Evolutionary conservation across 2,329 filamentous ascomycete genomes (phyloP), one percentile per base, ranked within the genome.

Genomic region (Ascochyta clinopodiicola): DNA sequence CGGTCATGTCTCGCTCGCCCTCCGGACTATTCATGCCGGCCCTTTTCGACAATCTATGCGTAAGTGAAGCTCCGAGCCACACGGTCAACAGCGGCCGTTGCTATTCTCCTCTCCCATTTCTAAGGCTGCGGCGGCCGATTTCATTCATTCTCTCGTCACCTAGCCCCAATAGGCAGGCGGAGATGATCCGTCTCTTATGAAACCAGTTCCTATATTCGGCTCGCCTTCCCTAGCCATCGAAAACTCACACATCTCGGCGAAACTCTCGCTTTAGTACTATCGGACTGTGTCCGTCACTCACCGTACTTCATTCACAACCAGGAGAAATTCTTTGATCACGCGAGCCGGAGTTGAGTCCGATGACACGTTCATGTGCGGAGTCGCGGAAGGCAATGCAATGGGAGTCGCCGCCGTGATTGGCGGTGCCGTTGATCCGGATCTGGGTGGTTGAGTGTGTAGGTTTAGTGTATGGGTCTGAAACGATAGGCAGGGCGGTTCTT

Each of bases 321-420:
- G 8, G 25, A 46, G 10, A n/a, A 25, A 21, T 32, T 27, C 24
- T 40, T 43, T 38, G 31, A 35, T 48, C 44, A 39, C 27, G 39
- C 51, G 27, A 39, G 39, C 21, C 51, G 44, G 44, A 44, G 27
- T 48, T 54, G 25, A 2, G 39, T 48, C 51, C 51, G 50, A 24
- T 19, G 43, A 22, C 39, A 38, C 29, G 27, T 32, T 32, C 2
- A 4, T 42, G 15, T 36, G 21, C 15, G 21, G 31, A 25, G 13
- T 3, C 22, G 22, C 31, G 29, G 21, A 17, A 13, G n/a, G 17
- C 17, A 17, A 17, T 17, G 17, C 1, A 12, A 21, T 19, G 9
- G 17, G 12, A 34, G 6, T 38, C 19, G 4, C 35, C 36, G 36
- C 36, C 2, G 2, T 13, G 38, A 7, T 13, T 17, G n/a, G 15